Conservation (phyloP, 768 basidiomycete species). For the Termitomyces sp. region DNA sequence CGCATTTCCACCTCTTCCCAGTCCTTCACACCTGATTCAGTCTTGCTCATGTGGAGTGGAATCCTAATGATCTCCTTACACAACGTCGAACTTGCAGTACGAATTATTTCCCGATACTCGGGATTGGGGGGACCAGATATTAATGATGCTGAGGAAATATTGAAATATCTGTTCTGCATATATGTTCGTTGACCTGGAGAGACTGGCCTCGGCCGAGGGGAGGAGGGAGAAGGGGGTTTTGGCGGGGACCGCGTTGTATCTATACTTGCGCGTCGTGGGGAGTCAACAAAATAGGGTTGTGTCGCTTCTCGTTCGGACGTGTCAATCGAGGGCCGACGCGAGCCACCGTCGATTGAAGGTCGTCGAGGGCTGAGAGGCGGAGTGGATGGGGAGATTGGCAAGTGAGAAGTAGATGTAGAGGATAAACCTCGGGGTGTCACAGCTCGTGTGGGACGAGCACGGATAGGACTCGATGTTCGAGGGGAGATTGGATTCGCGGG, state of each 20-base stretch:
- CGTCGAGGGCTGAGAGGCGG: conserved; percentile 30
- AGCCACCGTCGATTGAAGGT: conserved; percentile 32
- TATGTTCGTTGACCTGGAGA: conserved; percentile 49
- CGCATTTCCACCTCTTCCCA: conserved; percentile 78
- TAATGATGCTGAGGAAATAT: conserved; percentile 58
- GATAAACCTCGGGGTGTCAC: conserved; percentile 41
- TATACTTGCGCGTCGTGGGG: conserved; percentile 32
- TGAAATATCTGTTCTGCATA: conserved; percentile 53
- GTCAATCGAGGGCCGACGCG: conserved; percentile 34
- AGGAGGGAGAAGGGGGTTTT: conserved; percentile 27
- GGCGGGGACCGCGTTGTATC: conserved; percentile 28
- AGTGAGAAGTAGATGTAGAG: conserved; percentile 49
- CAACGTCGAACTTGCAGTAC: conserved; percentile 58
- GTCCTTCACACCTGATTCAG: conserved; percentile 47
- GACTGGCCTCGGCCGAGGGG: conserved; percentile 41
- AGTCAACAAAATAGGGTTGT: conserved; percentile 17
- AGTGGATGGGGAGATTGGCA: conserved; percentile 39
- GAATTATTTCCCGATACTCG: conserved; percentile 65
- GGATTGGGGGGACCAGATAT: conserved; percentile 45
- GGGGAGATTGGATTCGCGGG: conserved; percentile 35
- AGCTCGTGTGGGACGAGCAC: conserved; percentile 39
- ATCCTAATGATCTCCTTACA: conserved; percentile 66
- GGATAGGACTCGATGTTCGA: conserved; percentile 38
- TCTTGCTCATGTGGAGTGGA: conserved; percentile 50
- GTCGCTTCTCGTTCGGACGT: conserved; percentile 22